Conservation (phyloP, 1,284 basidiomycete species). For the Sphaerobolus stellatus region DNA sequence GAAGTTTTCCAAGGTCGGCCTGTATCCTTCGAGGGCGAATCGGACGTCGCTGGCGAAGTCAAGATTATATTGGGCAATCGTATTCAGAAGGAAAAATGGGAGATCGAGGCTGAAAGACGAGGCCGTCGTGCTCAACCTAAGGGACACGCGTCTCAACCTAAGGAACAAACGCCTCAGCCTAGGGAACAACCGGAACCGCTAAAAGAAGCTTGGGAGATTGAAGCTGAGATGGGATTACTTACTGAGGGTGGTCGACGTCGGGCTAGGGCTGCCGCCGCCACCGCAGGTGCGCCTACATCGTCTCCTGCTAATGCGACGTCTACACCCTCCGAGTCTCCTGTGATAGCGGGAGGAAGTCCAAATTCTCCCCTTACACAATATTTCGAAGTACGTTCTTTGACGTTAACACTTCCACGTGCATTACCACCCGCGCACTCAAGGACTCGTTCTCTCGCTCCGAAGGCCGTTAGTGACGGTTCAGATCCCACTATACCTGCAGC, state of each 20-base stretch:
- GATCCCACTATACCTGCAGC: constrained; percentile 63
- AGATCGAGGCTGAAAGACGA: constrained; percentile 64
- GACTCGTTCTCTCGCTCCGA: constrained; percentile 54
- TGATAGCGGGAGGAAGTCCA: background rate
- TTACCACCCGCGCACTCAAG: constrained; percentile 50
- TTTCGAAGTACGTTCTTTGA: constrained; percentile 52
- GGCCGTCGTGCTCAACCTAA: background rate
- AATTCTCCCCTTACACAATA: constrained; percentile 41
- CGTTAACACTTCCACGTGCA: constrained; percentile 63
- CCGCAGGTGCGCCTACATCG: background rate
- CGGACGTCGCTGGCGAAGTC: constrained; percentile 49
- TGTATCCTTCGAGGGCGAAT: constrained; percentile 37
- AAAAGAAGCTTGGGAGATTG: constrained; percentile 75
- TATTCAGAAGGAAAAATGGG: constrained; percentile 71
- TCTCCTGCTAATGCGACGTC: background rate
- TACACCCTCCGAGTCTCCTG: constrained; percentile 3
- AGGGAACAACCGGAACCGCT: constrained; percentile 22
- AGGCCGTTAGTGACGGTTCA: constrained; percentile 30
- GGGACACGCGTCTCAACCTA: no score
- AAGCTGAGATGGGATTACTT: constrained; percentile 67
- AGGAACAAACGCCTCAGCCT: no score
- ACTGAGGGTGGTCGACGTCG: constrained; percentile 69
- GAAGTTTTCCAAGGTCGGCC: constrained; percentile 37
- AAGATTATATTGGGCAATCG: constrained; percentile 67
- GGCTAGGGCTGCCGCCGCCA: constrained; percentile 46